These are phyloP conservation scores for Fusarium continuum DNA, from an alignment of 2,329 filamentous ascomycete species.

Conservation along the genomic window DNA sequence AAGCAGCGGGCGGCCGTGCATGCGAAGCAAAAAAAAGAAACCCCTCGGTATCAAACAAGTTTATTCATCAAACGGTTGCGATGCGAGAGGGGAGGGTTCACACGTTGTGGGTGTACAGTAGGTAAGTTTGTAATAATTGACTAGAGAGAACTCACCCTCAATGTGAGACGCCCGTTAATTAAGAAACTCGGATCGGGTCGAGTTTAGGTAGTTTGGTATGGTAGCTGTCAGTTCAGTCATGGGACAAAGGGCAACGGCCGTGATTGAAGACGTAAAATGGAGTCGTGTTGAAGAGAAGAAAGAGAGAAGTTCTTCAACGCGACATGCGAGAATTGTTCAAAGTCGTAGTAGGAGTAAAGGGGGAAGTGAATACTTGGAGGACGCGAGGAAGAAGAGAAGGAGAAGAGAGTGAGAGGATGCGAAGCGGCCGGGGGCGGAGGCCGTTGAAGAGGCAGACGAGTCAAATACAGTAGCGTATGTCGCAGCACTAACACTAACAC, in stretches of 20 bases:
- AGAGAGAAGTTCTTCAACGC: slow-evolving; percentile 29
- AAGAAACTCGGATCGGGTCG: slow-evolving; percentile 16
- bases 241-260: slow-evolving; percentile 20
- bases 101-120: too few species aligned
- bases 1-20: slow-evolving; percentile 7
- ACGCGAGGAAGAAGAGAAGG: slow-evolving; percentile 15
- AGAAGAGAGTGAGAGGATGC: slow-evolving; percentile 24
- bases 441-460: slow-evolving; percentile 41
- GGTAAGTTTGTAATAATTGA: not conserved
- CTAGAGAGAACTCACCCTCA: slow-evolving; percentile 35
- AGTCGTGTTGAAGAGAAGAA: slow-evolving; percentile 17
- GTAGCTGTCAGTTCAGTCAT: slow-evolving; percentile 25
- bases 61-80: slow-evolving; percentile 1
- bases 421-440: slow-evolving; percentile 37
- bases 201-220: not conserved
- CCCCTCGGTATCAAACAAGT: slow-evolving; percentile 10
- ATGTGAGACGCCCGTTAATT: slow-evolving; percentile 25
- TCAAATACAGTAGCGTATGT: slow-evolving; percentile 23
- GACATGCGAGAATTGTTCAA: slow-evolving; percentile 30
- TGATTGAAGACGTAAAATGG: slow-evolving; percentile 15
- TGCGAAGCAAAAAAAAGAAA: slow-evolving; percentile 19
- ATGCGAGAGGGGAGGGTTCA: slow-evolving; percentile 4
- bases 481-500: slow-evolving; percentile 25
- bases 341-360: slow-evolving; percentile 16
- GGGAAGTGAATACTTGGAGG: not conserved